phyloP scores from a whole-genome alignment of 2,329 filamentous ascomycete species.

The Fusarium chaquense region DNA sequence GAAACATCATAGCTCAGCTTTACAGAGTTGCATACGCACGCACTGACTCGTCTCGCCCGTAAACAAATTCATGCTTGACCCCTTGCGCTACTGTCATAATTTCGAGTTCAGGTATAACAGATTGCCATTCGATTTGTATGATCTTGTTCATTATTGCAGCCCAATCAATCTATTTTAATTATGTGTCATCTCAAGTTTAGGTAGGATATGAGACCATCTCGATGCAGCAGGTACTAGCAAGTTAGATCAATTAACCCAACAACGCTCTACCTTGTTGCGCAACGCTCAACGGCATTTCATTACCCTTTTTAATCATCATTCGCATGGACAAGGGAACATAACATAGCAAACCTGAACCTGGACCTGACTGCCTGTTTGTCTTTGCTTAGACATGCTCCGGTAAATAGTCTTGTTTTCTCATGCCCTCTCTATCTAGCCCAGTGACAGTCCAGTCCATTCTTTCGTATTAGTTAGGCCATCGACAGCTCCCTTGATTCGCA shows the following conservation, averaged over 20 bases:
- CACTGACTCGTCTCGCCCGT: slow-evolving; percentile 25
- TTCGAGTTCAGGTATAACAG: slow-evolving; percentile 26
- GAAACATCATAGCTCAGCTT: slow-evolving; percentile 5
- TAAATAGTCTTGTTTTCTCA: slow-evolving; percentile 13
- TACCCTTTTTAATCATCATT: slow-evolving; percentile 1
- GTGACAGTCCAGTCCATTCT: neutral
- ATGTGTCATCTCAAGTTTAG: neutral
- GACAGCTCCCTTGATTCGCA: slow-evolving; percentile 6
- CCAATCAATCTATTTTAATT: slow-evolving; percentile 7
- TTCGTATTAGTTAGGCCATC: neutral
- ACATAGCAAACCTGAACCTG: neutral
- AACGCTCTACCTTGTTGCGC: slow-evolving; percentile 21
- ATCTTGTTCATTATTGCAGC: neutral
- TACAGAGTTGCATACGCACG: neutral
- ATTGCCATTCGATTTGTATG: neutral
- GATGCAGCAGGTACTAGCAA: neutral
- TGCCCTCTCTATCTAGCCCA: neutral
- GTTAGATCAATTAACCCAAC: slow-evolving; percentile 20
- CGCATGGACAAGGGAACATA: neutral
- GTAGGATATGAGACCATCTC: neutral
- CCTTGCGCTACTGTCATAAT: slow-evolving; percentile 25
- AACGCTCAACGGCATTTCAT: neutral
- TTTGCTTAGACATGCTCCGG: slow-evolving; percentile 5
- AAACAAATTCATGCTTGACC: slow-evolving; percentile 5
- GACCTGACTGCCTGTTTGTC: slow-evolving; percentile 3